These are phyloP conservation scores for Cyphellophora europaea DNA, from an alignment of 2,329 filamentous ascomycete genomes.

Conservation along the genomic window DNA sequence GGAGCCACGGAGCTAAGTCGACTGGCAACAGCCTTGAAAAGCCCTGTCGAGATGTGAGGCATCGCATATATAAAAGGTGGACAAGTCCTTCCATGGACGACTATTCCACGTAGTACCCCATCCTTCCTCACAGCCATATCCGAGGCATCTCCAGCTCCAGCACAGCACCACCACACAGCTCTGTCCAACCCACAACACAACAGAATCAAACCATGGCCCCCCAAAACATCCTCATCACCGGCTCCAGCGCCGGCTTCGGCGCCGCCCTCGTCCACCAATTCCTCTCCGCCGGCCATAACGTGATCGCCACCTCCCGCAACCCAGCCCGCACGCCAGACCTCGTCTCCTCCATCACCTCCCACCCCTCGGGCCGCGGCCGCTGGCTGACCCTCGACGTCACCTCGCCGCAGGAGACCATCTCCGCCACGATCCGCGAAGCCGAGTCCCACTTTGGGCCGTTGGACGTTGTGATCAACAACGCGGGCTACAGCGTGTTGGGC, in stretches of 20 bases:
- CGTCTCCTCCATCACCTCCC: constrained; percentile 8
- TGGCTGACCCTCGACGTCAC: constrained; percentile 14
- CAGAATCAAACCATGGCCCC: constrained; percentile 3
- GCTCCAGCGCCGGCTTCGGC: constrained; percentile 20
- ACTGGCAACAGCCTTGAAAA: too few species aligned
- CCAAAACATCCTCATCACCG: constrained; percentile 21
- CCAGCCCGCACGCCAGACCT: constrained; percentile 9
- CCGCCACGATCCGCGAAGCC: constrained; percentile 8
- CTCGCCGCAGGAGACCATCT: constrained; percentile 7
- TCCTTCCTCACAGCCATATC: neutral
- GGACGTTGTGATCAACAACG: constrained; percentile 22
- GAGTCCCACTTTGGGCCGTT: constrained; percentile 11
- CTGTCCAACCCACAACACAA: too few species aligned
- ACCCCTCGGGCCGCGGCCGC: constrained; percentile 3
- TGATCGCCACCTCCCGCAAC: constrained; percentile 21
- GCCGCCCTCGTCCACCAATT: constrained; percentile 11
- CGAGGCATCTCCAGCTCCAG: neutral
- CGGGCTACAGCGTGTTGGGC: constrained; percentile 16
- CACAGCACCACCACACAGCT: neutral
- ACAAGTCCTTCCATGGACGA: too few species aligned
- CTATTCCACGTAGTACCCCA: too few species aligned
- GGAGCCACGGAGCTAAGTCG: too few species aligned
- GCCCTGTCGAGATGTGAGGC: too few species aligned
- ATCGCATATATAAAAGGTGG: too few species aligned
- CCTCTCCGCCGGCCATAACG: constrained; percentile 14